These are phyloP conservation scores for Monosporascus sp. DNA, from an alignment of 2,329 filamentous ascomycete genomes.

Conservation along the genomic window DNA sequence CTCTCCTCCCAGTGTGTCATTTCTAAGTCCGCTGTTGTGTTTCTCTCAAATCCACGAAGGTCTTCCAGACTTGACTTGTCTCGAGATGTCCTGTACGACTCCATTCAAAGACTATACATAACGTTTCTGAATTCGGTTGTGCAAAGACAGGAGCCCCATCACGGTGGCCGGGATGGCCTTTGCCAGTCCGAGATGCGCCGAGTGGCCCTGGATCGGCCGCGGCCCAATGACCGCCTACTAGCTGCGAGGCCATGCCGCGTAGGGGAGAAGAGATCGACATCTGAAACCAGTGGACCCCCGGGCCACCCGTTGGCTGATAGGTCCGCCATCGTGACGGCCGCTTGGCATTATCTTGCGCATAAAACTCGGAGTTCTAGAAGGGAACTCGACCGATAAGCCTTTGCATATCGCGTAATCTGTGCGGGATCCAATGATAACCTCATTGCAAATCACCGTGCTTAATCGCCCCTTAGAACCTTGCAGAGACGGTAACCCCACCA, in stretches of 20 bases:
- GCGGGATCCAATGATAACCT: no score
- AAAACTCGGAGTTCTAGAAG: not conserved
- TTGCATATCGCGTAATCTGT: not conserved
- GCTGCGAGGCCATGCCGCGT: not conserved
- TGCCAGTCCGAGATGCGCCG: no score
- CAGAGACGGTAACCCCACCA: no score
- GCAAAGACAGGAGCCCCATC: no score
- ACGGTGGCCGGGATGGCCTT: no score
- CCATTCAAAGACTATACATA: not conserved
- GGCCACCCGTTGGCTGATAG: not conserved
- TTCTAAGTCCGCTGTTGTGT: not conserved
- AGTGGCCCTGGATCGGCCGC: no score
- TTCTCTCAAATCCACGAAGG: not conserved
- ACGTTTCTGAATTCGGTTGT: no score
- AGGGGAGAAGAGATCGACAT: not conserved
- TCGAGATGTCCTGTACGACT: not conserved
- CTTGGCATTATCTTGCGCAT: not conserved
- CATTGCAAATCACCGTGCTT: no score
- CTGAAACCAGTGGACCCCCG: not conserved
- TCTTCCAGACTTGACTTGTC: no score
- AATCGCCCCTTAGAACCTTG: no score
- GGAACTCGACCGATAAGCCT: not conserved
- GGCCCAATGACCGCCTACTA: not conserved
- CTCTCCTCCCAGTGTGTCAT: not conserved
- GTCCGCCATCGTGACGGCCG: not conserved